A percentile compares a stretch with the other conserved stretches of the same genome.
phyloP scores from a whole-genome alignment of 441 rosid species.

The Pelargonium australe region DNA sequence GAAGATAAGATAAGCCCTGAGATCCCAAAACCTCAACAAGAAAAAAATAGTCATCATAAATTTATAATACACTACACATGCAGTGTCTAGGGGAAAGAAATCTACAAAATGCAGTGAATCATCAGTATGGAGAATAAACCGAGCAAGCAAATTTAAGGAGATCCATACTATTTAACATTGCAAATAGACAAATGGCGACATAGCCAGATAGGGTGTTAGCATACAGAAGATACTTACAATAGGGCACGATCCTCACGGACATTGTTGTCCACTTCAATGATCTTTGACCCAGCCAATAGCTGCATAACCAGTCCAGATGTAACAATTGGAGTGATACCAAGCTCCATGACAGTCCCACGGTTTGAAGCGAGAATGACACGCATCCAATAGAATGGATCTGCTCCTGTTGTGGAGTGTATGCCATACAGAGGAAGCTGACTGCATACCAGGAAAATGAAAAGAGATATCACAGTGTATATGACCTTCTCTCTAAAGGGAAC shows the following conservation, averaged over 20 bases:
- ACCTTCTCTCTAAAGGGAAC: constrained; percentile 83
- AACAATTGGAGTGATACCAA: constrained; percentile 85
- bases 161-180: neutral
- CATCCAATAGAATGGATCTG: constrained; percentile 93
- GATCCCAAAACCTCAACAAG: too few relatives aligned
- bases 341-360: constrained; percentile 93
- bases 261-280: constrained; percentile 71
- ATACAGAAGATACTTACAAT: constrained; percentile 35
- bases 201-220: neutral
- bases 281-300: constrained; percentile 41
- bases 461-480: constrained; percentile 75
- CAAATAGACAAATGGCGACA: neutral
- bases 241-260: constrained; percentile 91
- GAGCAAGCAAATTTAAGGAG: neutral
- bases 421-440: constrained; percentile 88
- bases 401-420: constrained; percentile 81
- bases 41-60: too few relatives aligned
- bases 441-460: constrained; percentile 78
- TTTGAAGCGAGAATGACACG: constrained; percentile 83
- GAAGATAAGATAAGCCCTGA: too few relatives aligned
- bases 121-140: too few relatives aligned
- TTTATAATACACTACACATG: too few relatives aligned
- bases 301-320: constrained; percentile 89
- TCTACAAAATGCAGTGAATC: too few relatives aligned
- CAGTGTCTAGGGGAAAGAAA: too few relatives aligned